These are phyloP conservation scores for Benincasa hispida DNA, from an alignment of 306 rosid genomes.

Conservation along the genomic window DNA sequence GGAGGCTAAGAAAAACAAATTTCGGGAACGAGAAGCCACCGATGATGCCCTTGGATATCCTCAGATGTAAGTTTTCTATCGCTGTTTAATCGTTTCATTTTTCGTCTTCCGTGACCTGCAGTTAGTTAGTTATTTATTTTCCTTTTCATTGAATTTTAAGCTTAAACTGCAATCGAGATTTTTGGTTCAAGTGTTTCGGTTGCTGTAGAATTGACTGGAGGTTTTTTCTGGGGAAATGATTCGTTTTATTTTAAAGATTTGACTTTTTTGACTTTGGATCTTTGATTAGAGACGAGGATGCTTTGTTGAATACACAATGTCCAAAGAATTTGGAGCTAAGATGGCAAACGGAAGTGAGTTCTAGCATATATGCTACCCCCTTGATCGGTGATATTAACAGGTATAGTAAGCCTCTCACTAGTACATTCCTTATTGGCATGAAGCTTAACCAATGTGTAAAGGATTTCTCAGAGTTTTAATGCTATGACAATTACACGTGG, in stretches of 20 bases:
- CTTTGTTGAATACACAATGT: conserved; percentile 66
- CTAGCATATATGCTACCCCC: conserved; percentile 89
- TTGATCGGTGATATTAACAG: conserved; percentile 92
- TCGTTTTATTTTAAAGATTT: not conserved
- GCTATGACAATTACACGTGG: not conserved
- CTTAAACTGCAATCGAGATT: not conserved
- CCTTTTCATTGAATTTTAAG: not conserved
- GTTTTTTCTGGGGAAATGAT: not conserved
- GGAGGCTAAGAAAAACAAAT: conserved; percentile 41
- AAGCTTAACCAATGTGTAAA: not conserved
- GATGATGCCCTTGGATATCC: conserved; percentile 78
- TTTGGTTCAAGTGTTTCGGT: not conserved
- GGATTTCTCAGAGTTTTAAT: not conserved
- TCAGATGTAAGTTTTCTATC: conserved; percentile 39
- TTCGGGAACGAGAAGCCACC: conserved; percentile 83
- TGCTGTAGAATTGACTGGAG: not conserved
- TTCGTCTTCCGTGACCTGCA: not conserved
- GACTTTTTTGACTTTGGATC: not conserved
- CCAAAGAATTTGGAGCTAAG: conserved; percentile 92
- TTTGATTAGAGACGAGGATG: conserved; percentile 69
- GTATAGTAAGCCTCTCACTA: conserved; percentile 18
- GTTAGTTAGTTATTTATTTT: not conserved
- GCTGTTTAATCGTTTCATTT: not conserved
- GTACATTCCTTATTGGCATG: not conserved
- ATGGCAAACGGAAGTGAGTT: conserved; percentile 99